Base-by-base conservation (phyloP, 148 eudicot genomes). In the Rhododendron ferrugineum region DNA sequence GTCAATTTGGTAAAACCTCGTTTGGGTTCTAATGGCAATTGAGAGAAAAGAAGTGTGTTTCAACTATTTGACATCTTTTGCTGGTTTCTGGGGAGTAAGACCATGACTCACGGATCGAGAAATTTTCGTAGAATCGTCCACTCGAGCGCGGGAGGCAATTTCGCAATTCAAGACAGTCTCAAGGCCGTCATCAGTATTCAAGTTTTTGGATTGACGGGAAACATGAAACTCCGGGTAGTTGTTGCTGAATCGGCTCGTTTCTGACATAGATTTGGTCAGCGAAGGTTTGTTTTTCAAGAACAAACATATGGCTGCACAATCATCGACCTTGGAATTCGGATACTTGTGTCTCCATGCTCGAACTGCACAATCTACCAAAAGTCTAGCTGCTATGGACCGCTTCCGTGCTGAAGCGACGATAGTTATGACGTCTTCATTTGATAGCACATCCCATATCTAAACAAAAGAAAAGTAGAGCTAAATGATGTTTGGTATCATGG, bases 391-490 rank as follows among this genome's bases (percentile, higher is more conserved):
- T 83, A 86, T 77, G 7, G 97, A 93, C 80, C 98, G 85, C 75
- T 87, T 92, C 74, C 87, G 91, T n/a, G 95, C 92, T 72, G 96
- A 90, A 34, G 91, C 89, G 26, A 96, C 93, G 10, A 94, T 92
- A 47, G 88, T 87, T 52, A 96, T 84, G 34, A 95, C 99, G 42
- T 95, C 98, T 11, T 90, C 72, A 90, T 96, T 96, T 60, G 97
- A 87, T 82, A 96, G 82, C 32, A 91, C 99, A 82, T 96, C 99
- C 99, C 99, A 96, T 70, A 96, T 83, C 99, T 95, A 80, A 9
- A 83, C 73, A 80, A 18, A 80, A 36, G 42, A 50, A 36, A 50
- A 52, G 52, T 9, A 13, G 13, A 28, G 42, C 56, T 30, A 52
- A 78, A 47, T 23, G 50, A 23, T 32, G 47, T 0, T 76, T 2